These are phyloP conservation scores for Acacia concinna DNA, from an alignment of 331 rosid species.

Conservation along the genomic window DNA sequence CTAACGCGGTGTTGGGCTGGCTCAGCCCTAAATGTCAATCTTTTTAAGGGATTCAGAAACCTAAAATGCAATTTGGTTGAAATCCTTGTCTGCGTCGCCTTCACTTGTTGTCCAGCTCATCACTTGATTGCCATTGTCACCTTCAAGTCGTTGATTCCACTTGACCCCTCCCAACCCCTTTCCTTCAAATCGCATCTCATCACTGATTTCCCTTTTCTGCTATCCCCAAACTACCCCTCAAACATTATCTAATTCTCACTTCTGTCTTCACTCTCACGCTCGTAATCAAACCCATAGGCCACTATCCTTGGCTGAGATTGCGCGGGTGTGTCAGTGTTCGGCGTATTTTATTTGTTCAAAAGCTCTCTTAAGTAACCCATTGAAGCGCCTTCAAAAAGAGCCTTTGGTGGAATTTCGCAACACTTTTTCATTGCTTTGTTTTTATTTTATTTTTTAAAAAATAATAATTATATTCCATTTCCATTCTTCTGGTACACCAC, in stretches of 20 bases:
- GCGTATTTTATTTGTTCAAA: not conserved
- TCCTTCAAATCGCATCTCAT: not conserved
- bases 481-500: not conserved
- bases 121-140: not conserved
- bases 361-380: not conserved
- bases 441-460: not conserved
- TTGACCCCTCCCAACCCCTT: not conserved
- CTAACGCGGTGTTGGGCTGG: not conserved
- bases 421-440: not conserved
- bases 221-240: slow-evolving; percentile 46
- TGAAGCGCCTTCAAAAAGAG: slow-evolving; percentile 5
- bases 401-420: slow-evolving; percentile 20
- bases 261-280: not conserved
- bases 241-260: slow-evolving; percentile 32
- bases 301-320: slow-evolving; percentile 11
- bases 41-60: not conserved
- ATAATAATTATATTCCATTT: not conserved
- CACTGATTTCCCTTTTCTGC: not conserved
- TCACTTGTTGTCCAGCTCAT: not conserved
- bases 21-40: not conserved
- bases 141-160: not conserved
- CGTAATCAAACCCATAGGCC: slow-evolving; percentile 12
- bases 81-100: not conserved
- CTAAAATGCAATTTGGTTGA: not conserved
- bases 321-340: not conserved